Percentiles rank a stretch among this genome's conserved stretches.
Evolutionary conservation across 768 basidiomycete species (phyloP).

Genomic region (Naganishia randhawae): DNA sequence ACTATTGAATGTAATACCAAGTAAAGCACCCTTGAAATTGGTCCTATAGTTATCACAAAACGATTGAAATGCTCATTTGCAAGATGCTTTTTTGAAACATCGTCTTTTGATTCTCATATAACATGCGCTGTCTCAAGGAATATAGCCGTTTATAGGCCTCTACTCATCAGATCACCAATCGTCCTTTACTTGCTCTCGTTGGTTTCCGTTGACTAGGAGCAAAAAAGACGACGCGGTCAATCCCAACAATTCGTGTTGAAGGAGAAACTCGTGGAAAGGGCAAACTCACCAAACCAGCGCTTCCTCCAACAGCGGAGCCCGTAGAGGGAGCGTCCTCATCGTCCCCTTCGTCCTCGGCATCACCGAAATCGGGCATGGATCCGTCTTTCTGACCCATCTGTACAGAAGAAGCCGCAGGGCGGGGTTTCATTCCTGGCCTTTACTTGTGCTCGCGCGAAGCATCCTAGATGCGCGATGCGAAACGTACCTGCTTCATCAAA

Average conservation of each 20-base stretch:
- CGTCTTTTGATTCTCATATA: neutral
- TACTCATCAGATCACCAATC: too few species aligned
- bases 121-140: neutral
- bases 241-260: too few species aligned
- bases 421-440: neutral
- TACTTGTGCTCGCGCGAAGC: neutral
- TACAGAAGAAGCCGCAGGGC: neutral
- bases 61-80: neutral
- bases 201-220: neutral
- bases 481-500: constrained; percentile 22
- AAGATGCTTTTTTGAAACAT: neutral
- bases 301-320: neutral
- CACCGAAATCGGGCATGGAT: constrained; percentile 36
- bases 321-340: constrained; percentile 31
- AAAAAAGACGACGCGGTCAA: neutral
- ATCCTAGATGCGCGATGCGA: too few species aligned
- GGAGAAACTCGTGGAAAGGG: too few species aligned
- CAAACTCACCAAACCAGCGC: neutral
- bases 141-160: too few species aligned
- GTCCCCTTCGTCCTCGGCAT: constrained; percentile 36
- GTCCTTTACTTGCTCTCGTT: neutral
- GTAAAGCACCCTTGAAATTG: too few species aligned
- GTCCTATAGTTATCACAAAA: too few species aligned
- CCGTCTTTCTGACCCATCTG: constrained; percentile 36
- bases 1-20: too few species aligned